These are phyloP conservation scores for Phytophthora citricola DNA, from an alignment of 352 stramenopile genomes.

Conservation along the genomic window DNA sequence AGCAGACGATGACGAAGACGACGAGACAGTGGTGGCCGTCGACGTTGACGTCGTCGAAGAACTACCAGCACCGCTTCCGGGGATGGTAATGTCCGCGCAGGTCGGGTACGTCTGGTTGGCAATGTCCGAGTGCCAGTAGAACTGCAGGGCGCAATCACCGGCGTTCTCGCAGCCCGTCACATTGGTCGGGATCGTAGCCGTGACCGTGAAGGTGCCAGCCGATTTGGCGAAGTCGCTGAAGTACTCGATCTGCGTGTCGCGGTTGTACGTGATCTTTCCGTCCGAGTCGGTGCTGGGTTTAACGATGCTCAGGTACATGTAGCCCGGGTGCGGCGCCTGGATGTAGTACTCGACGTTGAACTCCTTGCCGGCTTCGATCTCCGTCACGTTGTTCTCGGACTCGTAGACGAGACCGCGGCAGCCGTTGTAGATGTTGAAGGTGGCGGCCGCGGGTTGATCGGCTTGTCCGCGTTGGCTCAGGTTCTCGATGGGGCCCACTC, in stretches of 20 bases:
- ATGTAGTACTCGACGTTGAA: slow-evolving; percentile 62
- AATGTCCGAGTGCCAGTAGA: slow-evolving; percentile 44
- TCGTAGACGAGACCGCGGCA: slow-evolving; percentile 69
- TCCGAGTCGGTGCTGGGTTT: slow-evolving; percentile 49
- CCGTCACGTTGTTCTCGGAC: slow-evolving; percentile 46
- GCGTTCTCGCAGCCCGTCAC: slow-evolving; percentile 46
- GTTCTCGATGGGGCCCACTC: slow-evolving; percentile 60
- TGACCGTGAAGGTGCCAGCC: slow-evolving; percentile 47
- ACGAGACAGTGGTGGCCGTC: background rate
- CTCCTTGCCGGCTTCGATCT: slow-evolving; percentile 47
- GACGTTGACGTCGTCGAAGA: background rate
- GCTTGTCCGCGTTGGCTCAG: slow-evolving; percentile 56
- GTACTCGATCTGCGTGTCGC: slow-evolving; percentile 36
- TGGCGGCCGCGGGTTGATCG: slow-evolving; percentile 44
- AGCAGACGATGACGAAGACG: slow-evolving; percentile 9
- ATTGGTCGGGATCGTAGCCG: slow-evolving; percentile 39
- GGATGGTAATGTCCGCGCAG: slow-evolving; percentile 40
- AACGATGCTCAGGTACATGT: slow-evolving; percentile 58
- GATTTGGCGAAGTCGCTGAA: slow-evolving; percentile 50
- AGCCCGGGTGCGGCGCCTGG: slow-evolving; percentile 59
- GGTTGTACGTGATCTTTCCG: slow-evolving; percentile 62
- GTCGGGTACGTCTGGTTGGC: slow-evolving; percentile 43
- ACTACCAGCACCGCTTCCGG: slow-evolving; percentile 26
- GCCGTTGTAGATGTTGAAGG: slow-evolving; percentile 69
- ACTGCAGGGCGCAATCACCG: slow-evolving; percentile 42